A percentile compares a stretch with the other conserved stretches of the same genome.
Conservation (phyloP, 2,329 filamentous ascomycete species). For the Alternaria panax region DNA sequence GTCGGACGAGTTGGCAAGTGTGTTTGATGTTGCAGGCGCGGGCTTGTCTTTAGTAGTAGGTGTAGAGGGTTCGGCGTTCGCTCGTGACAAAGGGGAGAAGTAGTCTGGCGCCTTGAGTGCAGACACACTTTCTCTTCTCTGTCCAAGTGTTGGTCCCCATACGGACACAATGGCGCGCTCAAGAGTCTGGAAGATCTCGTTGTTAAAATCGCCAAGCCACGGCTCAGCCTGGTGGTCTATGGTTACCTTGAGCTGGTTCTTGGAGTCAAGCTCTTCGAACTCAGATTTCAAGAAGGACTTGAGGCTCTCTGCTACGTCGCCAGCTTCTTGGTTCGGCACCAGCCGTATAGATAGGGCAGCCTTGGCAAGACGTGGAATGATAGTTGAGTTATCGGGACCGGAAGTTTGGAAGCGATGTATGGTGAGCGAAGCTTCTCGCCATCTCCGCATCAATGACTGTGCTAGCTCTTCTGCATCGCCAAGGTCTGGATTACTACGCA, state of each 20-base stretch:
- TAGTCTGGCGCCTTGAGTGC: conserved; percentile 23
- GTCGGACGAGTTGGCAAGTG: conserved; percentile 55
- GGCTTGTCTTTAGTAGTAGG: conserved; percentile 23
- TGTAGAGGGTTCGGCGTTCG: conserved; percentile 5
- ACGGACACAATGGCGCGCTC: conserved; percentile 84
- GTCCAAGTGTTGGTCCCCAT: conserved; percentile 69
- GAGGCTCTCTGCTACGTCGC: conserved; percentile 74
- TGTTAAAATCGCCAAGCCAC: conserved; percentile 91
- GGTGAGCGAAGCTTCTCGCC: conserved; percentile 93
- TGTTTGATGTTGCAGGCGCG: conserved; percentile 59
- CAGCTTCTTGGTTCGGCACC: conserved; percentile 90
- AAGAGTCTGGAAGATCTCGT: conserved; percentile 88
- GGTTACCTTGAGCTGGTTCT: conserved; percentile 79
- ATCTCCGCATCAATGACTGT: conserved; percentile 85
- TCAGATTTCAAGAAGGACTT: conserved; percentile 71
- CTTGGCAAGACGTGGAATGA: conserved; percentile 89
- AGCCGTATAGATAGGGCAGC: conserved; percentile 89
- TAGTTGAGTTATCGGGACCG: conserved; percentile 83
- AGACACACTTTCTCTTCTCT: conserved; percentile 24
- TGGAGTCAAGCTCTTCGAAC: conserved; percentile 77
- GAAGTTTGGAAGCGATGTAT: conserved; percentile 94
- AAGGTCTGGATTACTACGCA: conserved; percentile 72
- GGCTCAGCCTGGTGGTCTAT: conserved; percentile 95
- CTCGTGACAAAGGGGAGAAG: conserved; percentile 20
- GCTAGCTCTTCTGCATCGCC: conserved; percentile 75